phyloP scores from a whole-genome alignment of 257 asterid species.

The Jacaranda copaia region DNA sequence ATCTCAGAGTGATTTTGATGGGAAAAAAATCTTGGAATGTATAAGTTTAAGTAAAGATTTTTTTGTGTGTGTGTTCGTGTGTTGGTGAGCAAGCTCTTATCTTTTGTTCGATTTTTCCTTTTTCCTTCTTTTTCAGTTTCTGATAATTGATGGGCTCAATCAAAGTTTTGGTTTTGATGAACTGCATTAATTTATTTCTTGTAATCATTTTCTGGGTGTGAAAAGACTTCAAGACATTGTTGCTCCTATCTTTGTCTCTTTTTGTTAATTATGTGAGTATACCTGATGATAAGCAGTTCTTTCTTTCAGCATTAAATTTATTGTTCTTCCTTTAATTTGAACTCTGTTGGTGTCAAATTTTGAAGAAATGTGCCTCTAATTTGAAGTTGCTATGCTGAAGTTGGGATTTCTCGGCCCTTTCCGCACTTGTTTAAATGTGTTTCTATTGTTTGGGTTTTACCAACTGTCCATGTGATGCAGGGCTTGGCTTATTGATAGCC shows the following conservation, averaged over 20 bases:
- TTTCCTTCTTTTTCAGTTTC: not conserved
- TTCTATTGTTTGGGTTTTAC: not conserved
- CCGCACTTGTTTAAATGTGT: not conserved
- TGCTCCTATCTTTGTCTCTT: too few species aligned
- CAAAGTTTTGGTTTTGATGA: too few species aligned
- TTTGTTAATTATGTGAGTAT: not conserved
- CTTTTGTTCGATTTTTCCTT: too few species aligned
- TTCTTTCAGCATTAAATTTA: not conserved
- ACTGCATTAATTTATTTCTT: not conserved
- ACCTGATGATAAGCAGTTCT: not conserved
- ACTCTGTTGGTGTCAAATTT: too few species aligned
- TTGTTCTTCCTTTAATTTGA: not conserved
- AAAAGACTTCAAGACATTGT: not conserved
- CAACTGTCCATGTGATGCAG: slow-evolving; percentile 44
- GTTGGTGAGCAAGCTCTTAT: too few species aligned
- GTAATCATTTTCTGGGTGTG: not conserved
- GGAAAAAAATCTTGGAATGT: slow-evolving; percentile 14
- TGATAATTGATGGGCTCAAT: too few species aligned
- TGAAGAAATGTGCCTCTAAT: not conserved
- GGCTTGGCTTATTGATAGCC: slow-evolving; percentile 75
- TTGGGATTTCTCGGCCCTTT: slow-evolving; percentile 10
- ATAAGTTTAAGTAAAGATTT: not conserved
- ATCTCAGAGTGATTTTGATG: slow-evolving; percentile 24
- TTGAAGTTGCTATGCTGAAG: not conserved
- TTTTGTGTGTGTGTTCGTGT: too few species aligned